Evolutionary conservation across 192 early-diverging fungal genomes (phyloP).

Genomic region (Glomus cerebriforme): DNA sequence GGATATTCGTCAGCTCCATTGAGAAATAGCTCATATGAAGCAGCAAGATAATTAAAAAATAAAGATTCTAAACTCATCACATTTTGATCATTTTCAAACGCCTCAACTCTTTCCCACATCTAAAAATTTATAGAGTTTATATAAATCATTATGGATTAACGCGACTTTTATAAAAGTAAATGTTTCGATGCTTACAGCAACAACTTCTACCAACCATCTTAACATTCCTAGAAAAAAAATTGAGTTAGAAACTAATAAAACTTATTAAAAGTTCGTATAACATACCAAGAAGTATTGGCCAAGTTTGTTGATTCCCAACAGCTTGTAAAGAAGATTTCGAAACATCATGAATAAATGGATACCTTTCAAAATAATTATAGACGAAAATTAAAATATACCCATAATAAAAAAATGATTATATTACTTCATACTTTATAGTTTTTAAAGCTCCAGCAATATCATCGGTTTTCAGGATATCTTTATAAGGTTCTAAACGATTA

Average conservation of each 20-base stretch:
- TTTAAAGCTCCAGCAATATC: slow-evolving; percentile 66
- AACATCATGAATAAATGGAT: slow-evolving; percentile 48
- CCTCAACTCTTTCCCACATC: slow-evolving; percentile 30
- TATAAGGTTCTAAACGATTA: slow-evolving; percentile 65
- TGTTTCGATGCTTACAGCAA: slow-evolving; percentile 56
- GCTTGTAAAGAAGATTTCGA: slow-evolving; percentile 71
- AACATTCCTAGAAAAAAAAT: slow-evolving; percentile 63
- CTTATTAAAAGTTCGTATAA: slow-evolving; percentile 49
- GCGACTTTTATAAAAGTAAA: slow-evolving; percentile 32
- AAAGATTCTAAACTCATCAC: slow-evolving; percentile 49
- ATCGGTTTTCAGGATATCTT: slow-evolving; percentile 63
- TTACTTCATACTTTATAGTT: slow-evolving; percentile 48
- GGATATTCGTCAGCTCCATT: background rate
- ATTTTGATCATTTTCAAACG: background rate
- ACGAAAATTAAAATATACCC: background rate
- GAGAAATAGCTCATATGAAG: slow-evolving; percentile 62
- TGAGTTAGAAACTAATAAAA: slow-evolving; percentile 50
- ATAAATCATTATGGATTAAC: slow-evolving; percentile 35
- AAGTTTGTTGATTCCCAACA: slow-evolving; percentile 64
- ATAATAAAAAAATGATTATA: background rate
- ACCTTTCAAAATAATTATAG: background rate
- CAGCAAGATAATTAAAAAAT: slow-evolving; percentile 70
- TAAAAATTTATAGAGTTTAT: too few relatives aligned
- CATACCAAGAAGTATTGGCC: slow-evolving; percentile 53
- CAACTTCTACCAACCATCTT: slow-evolving; percentile 75